Base-by-base conservation (phyloP, 306 rosid species). In the Vigna reflexopilosa region DNA sequence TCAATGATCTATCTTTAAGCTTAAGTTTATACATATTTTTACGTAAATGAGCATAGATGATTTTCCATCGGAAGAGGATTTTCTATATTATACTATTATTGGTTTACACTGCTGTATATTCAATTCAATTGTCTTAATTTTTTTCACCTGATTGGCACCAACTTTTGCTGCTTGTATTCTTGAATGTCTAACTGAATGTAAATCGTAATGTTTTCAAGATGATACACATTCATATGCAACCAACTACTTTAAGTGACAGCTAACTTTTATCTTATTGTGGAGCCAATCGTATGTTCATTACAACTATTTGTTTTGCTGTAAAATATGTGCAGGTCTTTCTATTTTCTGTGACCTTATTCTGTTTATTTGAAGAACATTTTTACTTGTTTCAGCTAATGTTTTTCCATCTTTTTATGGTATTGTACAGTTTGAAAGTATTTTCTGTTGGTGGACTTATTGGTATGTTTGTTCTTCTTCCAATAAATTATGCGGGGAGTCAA, bases 401-500 rank as follows among this genome's bases (percentile, higher is more conserved):
- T 67, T 51, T 47, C 56, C 5, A 52, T 20, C 48, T 34, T 26
- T 66, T 63, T 38, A 58, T 76, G 67, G n/a, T 13, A 17, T 63
- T 38, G 14, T 80, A 57, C 90, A 93, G 98, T 82, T 82, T 93
- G 81, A 91, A 55, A 81, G 88, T 89, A 13, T 89, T 89, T 86
- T 34, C 86, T 12, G 49, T 93, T 49, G 97, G 88, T 68, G 97
- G 80, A 80, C 26, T 91, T 49, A 64, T 93, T 72, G 98, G 98
- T 64, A 26, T 91, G 59, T 57, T 62, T 47, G 7, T 93, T 64
- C 97, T 93, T 73, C 85, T 93, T 79, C 98, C 98, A 1, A 82
- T 93, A 28, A 93, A 93, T 85, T 93, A 73, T 76, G 6, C 78
- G 51, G 98, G 98, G 62, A 88, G 22, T 81, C 97, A 93, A 85